phyloP scores from a whole-genome alignment of 2,329 filamentous ascomycete species.

The Xylaria sp. region DNA sequence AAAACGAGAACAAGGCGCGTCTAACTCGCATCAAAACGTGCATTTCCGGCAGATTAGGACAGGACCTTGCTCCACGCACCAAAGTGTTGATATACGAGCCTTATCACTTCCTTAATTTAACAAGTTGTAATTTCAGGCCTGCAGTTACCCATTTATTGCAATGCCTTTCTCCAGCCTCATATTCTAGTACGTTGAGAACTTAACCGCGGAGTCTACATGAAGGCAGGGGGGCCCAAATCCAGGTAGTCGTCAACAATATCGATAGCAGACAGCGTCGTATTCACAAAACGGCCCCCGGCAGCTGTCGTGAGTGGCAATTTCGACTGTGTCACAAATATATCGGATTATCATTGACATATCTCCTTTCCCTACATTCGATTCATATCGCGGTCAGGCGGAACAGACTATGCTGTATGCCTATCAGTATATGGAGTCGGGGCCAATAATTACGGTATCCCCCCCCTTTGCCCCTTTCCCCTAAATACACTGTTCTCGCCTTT shows the following conservation, averaged over 20 bases:
- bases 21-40: background rate
- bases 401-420: constrained; percentile 7
- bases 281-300: constrained; percentile 43
- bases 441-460: constrained; percentile 16
- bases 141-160: background rate
- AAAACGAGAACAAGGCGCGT: background rate
- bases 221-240: background rate
- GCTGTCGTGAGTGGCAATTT: constrained; percentile 43
- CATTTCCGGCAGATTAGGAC: background rate
- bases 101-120: background rate
- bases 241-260: constrained; percentile 38
- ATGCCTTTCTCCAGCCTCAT: background rate
- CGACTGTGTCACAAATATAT: constrained; percentile 31
- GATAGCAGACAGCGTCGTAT: constrained; percentile 39
- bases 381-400: constrained; percentile 12
- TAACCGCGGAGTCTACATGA: background rate
- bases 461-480: constrained; percentile 33
- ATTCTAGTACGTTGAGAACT: background rate
- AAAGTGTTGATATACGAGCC: background rate
- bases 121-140: background rate
- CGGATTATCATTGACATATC: constrained; percentile 16
- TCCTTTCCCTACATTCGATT: constrained; percentile 12
- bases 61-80: background rate
- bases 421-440: constrained; percentile 19
- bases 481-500: constrained; percentile 18